Evolutionary conservation across 1,284 basidiomycete species (phyloP).

Genomic region (Rhodotorula sp.): DNA sequence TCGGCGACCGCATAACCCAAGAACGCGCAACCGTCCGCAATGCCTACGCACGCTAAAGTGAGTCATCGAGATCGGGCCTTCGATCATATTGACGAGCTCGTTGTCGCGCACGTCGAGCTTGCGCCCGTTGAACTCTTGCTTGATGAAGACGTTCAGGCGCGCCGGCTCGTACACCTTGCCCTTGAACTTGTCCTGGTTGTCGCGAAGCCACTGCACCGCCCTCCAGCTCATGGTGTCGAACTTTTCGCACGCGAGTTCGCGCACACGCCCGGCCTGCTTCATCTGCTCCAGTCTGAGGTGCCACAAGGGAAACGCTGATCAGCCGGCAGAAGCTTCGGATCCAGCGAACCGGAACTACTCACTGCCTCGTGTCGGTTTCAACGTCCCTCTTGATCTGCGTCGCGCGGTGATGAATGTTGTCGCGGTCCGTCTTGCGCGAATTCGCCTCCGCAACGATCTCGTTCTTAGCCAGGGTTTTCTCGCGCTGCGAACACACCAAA

Average conservation of each 20-base stretch:
- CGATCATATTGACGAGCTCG: conserved; percentile 68
- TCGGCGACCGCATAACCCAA: neutral
- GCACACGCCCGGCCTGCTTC: neutral
- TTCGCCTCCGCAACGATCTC: neutral
- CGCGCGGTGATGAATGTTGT: neutral
- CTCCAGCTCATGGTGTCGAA: conserved; percentile 19
- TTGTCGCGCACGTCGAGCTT: conserved; percentile 1
- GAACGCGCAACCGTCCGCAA: neutral
- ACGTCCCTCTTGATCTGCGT: neutral
- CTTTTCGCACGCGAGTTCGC: neutral
- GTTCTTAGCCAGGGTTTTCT: conserved; percentile 3
- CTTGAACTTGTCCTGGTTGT: conserved; percentile 67
- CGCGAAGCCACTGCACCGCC: conserved; percentile 73
- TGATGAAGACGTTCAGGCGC: conserved; percentile 67
- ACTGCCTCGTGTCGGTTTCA: neutral
- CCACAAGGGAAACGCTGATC: neutral
- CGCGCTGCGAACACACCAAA: neutral
- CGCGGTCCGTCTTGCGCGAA: neutral
- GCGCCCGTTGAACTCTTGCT: conserved; percentile 54
- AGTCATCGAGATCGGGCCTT: conserved; percentile 64
- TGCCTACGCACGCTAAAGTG: conserved; percentile 61
- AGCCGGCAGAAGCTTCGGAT: no score
- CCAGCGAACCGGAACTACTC: neutral
- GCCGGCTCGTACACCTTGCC: conserved; percentile 83
- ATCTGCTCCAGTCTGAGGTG: neutral